Evolutionary conservation across 1,284 basidiomycete species (phyloP).

Genomic region (Lignosus rhinocerotis): DNA sequence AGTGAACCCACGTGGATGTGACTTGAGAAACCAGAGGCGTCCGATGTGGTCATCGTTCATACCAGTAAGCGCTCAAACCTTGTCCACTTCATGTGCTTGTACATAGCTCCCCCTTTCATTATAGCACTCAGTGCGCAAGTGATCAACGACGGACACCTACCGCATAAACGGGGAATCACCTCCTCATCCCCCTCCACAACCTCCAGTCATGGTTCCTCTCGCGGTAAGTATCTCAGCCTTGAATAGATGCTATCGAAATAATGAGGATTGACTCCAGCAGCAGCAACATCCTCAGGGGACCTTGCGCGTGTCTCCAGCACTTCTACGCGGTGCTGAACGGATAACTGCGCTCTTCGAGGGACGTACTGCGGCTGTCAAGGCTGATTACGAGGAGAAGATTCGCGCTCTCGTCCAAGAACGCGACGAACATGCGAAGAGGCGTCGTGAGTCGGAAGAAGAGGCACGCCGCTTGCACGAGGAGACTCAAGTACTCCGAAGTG

Average conservation of each 20-base stretch:
- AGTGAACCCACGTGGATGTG: too few species aligned
- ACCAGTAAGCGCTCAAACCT: too few species aligned
- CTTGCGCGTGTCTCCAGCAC: conserved; percentile 8
- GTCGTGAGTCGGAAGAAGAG: background rate
- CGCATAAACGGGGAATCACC: background rate
- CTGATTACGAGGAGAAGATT: conserved; percentile 10
- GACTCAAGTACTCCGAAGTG: background rate
- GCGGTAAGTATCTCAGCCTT: background rate
- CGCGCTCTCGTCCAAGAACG: conserved; percentile 5
- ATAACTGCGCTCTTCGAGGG: conserved; percentile 8
- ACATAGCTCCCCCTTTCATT: too few species aligned
- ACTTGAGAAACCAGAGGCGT: too few species aligned
- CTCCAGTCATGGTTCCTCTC: background rate
- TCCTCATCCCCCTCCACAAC: background rate
- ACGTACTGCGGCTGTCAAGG: conserved; percentile 1
- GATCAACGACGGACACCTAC: background rate
- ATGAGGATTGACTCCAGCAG: background rate
- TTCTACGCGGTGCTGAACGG: conserved; percentile 9
- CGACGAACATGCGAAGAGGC: conserved; percentile 1
- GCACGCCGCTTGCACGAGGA: background rate
- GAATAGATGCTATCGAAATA: background rate
- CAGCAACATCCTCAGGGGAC: background rate
- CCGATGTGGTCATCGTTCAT: too few species aligned
- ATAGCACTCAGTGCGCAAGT: background rate
- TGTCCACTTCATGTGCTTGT: too few species aligned